Evolutionary conservation across 768 basidiomycete species (phyloP).

Genomic region (Hydnomerulius pinastri): DNA sequence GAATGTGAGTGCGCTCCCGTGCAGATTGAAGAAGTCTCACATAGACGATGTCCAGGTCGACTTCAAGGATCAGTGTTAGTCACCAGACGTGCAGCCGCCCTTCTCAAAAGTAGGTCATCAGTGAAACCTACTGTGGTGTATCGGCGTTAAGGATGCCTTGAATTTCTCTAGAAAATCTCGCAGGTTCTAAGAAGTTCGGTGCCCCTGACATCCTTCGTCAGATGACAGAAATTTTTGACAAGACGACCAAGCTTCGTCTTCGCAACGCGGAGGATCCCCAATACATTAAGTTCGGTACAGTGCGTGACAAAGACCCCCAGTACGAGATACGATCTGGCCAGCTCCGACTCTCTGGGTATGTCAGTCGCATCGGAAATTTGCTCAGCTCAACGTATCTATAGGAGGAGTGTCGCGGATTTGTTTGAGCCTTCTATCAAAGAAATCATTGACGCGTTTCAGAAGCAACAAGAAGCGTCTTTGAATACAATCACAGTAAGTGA

Average conservation of each 20-base stretch:
- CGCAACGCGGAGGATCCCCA: conserved; percentile 39
- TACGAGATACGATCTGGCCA: conserved; percentile 42
- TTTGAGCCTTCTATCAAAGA: conserved; percentile 46
- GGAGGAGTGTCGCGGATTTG: conserved; percentile 40
- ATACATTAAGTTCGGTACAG: conserved; percentile 44
- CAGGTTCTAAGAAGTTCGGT: conserved; percentile 33
- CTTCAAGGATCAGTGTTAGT: conserved; percentile 44
- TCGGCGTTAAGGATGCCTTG: background rate
- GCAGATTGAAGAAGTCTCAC: background rate
- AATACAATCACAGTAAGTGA: conserved; percentile 34
- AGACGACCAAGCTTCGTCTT: conserved; percentile 45
- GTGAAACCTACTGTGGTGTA: background rate
- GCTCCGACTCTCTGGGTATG: conserved; percentile 40
- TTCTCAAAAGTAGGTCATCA: conserved; percentile 28
- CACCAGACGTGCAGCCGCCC: conserved; percentile 32
- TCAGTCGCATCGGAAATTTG: background rate
- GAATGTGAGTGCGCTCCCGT: conserved; percentile 29
- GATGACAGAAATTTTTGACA: conserved; percentile 43
- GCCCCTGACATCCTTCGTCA: conserved; percentile 34
- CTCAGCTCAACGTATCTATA: conserved; percentile 12
- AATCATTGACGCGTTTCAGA: conserved; percentile 37
- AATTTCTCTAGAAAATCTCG: conserved; percentile 26
- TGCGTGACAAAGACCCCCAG: conserved; percentile 39
- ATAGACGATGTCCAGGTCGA: conserved; percentile 30
- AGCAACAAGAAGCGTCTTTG: conserved; percentile 32